phyloP scores from a whole-genome alignment of 495 filamentous ascomycete genomes.

The Penicillium soppii region DNA sequence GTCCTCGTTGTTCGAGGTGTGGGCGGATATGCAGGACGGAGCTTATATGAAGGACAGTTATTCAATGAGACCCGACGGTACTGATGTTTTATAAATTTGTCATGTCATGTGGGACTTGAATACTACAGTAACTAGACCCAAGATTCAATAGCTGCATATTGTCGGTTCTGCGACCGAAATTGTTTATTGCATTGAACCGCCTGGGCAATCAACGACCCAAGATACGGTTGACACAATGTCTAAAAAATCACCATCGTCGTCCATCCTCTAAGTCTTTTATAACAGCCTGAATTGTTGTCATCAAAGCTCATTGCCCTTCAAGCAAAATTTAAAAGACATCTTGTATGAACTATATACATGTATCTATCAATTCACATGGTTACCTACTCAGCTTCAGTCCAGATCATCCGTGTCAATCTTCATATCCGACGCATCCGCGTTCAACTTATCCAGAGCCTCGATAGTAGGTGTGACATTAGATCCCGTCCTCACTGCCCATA shows the following conservation, averaged over 20 bases:
- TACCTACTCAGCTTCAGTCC: not conserved
- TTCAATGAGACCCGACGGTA: constrained; percentile 9
- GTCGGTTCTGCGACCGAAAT: constrained; percentile 6
- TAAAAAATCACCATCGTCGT: not conserved
- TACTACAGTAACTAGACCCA: constrained; percentile 4
- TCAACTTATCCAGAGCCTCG: not conserved
- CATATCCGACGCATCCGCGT: not conserved
- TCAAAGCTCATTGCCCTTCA: not conserved
- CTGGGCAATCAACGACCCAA: not conserved
- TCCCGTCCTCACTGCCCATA: not conserved
- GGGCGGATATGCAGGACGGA: constrained; percentile 9
- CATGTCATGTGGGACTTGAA: constrained; percentile 4
- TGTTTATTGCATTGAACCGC: constrained; percentile 2
- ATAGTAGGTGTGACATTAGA: not conserved
- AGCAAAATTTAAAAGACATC: not conserved
- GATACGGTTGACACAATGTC: not conserved
- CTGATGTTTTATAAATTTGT: constrained; percentile 9
- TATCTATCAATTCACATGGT: not conserved
- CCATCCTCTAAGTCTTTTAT: too few species aligned
- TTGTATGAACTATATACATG: not conserved
- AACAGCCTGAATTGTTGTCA: too few species aligned
- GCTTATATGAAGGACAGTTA: constrained; percentile 10
- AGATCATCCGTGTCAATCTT: not conserved
- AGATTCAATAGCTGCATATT: constrained; percentile 9
- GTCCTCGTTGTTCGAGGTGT: constrained; percentile 9